Evolutionary conservation across 2,329 filamentous ascomycete genomes (phyloP).

Genomic region (Pseudogymnoascus sp.): DNA sequence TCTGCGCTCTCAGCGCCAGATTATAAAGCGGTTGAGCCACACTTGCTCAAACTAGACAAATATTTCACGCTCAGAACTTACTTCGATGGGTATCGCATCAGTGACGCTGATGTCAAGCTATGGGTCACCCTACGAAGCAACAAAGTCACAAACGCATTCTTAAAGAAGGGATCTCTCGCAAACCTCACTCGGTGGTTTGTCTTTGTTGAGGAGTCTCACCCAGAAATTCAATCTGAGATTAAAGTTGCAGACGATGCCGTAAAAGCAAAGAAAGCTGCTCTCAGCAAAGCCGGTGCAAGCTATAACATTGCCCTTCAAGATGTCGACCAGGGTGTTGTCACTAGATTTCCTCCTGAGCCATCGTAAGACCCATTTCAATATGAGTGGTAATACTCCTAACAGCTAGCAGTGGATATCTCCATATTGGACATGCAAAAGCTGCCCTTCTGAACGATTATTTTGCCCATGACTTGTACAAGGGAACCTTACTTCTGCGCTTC

Average conservation of each 20-base stretch:
- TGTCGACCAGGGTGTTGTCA: conserved; percentile 81
- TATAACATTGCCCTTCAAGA: conserved; percentile 84
- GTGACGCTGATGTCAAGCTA: conserved; percentile 68
- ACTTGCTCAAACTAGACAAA: conserved; percentile 70
- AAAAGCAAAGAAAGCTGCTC: conserved; percentile 58
- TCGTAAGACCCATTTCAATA: conserved; percentile 45
- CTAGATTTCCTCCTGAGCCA: conserved; percentile 87
- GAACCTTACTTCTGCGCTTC: conserved; percentile 82
- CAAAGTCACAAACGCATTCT: conserved; percentile 69
- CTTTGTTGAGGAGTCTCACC: conserved; percentile 73
- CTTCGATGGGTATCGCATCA: conserved; percentile 70
- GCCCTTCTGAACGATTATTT: conserved; percentile 95
- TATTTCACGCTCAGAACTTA: conserved; percentile 82
- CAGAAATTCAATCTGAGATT: conserved; percentile 62
- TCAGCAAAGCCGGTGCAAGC: conserved; percentile 69
- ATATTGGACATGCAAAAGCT: conserved; percentile 93
- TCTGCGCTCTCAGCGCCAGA: conserved; percentile 50
- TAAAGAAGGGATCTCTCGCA: conserved; percentile 66
- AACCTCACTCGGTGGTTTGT: conserved; percentile 82
- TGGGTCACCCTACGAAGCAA: conserved; percentile 80
- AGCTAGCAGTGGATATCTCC: conserved; percentile 59
- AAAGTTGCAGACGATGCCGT: conserved; percentile 61
- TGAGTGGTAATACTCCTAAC: conserved; percentile 10
- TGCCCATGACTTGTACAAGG: conserved; percentile 84
- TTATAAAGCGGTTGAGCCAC: conserved; percentile 72